Percentiles rank a stretch among this genome's conserved stretches.
These are phyloP conservation scores for Allantophomopsis cytisporea DNA, from an alignment of 2,329 filamentous ascomycete species.

Conservation along the genomic window DNA sequence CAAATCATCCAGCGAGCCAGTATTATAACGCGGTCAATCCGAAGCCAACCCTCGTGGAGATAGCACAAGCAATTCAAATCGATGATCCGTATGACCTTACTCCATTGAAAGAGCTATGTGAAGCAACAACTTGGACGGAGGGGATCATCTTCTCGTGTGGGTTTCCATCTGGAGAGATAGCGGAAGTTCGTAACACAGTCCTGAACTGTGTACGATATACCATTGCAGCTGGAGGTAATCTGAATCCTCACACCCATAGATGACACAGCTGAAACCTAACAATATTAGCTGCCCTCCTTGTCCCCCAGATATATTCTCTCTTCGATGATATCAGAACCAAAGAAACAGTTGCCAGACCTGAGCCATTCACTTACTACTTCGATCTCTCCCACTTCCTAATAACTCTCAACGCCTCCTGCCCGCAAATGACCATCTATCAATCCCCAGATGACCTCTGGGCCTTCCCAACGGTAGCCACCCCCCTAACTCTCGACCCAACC, in stretches of 20 bases:
- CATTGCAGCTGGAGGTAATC: constrained; percentile 31
- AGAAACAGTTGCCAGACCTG: constrained; percentile 1
- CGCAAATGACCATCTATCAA: constrained; percentile 2
- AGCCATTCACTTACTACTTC: constrained; percentile 11
- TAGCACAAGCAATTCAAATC: constrained; percentile 6
- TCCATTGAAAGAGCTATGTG: constrained; percentile 16
- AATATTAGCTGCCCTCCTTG: constrained; percentile 20
- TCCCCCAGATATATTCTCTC: constrained; percentile 15
- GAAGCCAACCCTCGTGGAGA: constrained; percentile 5
- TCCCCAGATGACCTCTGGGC: constrained; percentile 6
- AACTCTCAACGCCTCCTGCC: constrained; percentile 1
- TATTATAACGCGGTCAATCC: no score
- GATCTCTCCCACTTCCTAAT: constrained; percentile 10
- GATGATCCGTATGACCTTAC: constrained; percentile 9
- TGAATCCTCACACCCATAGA: constrained; percentile 7
- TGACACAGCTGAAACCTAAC: constrained; percentile 8
- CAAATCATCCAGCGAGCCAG: no score
- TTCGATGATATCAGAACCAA: constrained; percentile 2
- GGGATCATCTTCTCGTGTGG: constrained; percentile 29
- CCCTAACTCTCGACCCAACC: not conserved
- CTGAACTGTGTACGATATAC: constrained; percentile 30
- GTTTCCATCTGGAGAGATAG: constrained; percentile 27
- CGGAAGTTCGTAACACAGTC: constrained; percentile 27
- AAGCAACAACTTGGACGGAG: constrained; percentile 22
- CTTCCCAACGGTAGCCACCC: constrained; percentile 4